These are phyloP conservation scores for Talaromyces sp. DNA, from an alignment of 2,329 filamentous ascomycete genomes.

Conservation along the genomic window DNA sequence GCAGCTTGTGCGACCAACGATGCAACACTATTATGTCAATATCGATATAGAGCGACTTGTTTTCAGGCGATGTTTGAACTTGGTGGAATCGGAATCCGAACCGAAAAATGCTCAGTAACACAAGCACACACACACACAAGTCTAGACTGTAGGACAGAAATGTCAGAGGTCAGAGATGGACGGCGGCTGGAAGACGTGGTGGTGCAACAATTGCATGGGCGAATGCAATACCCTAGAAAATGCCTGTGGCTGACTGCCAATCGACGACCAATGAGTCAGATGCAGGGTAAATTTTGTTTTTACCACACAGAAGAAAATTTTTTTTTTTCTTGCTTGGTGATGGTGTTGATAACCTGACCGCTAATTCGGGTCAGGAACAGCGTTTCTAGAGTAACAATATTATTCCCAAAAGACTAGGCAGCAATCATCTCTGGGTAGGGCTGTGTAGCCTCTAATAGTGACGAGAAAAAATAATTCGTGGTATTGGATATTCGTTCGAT, in stretches of 20 bases:
- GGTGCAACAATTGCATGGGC: slow-evolving; percentile 17
- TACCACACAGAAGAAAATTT: slow-evolving; percentile 5
- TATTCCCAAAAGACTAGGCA: slow-evolving; percentile 13
- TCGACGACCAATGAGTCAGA: slow-evolving; percentile 10
- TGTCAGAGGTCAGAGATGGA: slow-evolving; percentile 11
- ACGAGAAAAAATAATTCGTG: not conserved
- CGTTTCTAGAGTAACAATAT: slow-evolving; percentile 17
- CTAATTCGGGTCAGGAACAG: slow-evolving; percentile 21
- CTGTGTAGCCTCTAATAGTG: not conserved
- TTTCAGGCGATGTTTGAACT: not conserved
- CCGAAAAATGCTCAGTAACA: slow-evolving; percentile 9
- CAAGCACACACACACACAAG: not conserved
- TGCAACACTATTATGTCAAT: slow-evolving; percentile 1
- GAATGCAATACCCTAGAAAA: slow-evolving; percentile 3
- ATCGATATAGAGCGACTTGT: not conserved
- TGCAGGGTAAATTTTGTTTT: slow-evolving; percentile 8
- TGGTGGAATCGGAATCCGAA: slow-evolving; percentile 10
- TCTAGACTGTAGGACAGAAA: slow-evolving; percentile 5
- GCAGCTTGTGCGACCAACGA: not conserved
- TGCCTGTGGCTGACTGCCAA: not conserved
- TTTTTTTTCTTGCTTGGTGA: slow-evolving; percentile 9
- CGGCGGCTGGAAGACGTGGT: slow-evolving; percentile 15
- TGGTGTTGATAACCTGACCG: slow-evolving; percentile 20
- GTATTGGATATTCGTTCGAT: not conserved
- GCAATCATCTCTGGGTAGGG: slow-evolving; percentile 13